Conservation (phyloP, 371 early-diverging fungal species). For the Catenaria anguillulae region DNA sequence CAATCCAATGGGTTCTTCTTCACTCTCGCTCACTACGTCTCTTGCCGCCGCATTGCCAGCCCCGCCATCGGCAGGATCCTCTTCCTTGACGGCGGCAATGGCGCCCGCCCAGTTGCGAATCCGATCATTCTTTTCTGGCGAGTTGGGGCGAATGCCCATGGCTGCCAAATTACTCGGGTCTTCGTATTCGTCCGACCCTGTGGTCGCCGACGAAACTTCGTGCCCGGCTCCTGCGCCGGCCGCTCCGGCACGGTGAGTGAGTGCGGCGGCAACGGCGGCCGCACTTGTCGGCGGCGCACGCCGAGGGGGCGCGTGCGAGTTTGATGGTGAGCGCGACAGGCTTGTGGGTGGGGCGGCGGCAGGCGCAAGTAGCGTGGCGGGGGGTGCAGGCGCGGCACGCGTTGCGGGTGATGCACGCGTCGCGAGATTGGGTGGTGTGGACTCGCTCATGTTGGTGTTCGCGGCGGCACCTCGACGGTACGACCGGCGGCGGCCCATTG, state of each 20-base stretch:
- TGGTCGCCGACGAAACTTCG: too few relatives aligned
- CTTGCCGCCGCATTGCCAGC: too few relatives aligned
- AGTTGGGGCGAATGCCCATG: background rate
- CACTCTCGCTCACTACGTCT: too few relatives aligned
- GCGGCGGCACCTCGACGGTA: background rate
- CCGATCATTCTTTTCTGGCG: background rate
- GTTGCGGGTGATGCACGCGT: too few relatives aligned
- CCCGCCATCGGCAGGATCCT: too few relatives aligned
- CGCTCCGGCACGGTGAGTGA: background rate
- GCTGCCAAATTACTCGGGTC: background rate
- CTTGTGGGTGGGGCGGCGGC: background rate
- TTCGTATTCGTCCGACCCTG: background rate
- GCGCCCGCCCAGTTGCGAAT: background rate
- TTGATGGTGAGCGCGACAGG: background rate
- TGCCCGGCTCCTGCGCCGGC: too few relatives aligned
- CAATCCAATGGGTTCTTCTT: too few relatives aligned
- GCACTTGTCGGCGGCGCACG: background rate
- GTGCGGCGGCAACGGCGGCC: background rate
- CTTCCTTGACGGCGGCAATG: background rate
- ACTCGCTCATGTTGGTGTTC: too few relatives aligned
- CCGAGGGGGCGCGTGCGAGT: background rate
- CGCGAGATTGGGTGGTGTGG: too few relatives aligned
- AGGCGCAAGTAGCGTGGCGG: background rate
- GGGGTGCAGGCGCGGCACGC: too few relatives aligned
- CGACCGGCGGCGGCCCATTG: background rate